A percentile compares a stretch with the other conserved stretches of the same genome.
phyloP scores from a whole-genome alignment of 139 green algal genomes.

The Coelastrella sp. region DNA sequence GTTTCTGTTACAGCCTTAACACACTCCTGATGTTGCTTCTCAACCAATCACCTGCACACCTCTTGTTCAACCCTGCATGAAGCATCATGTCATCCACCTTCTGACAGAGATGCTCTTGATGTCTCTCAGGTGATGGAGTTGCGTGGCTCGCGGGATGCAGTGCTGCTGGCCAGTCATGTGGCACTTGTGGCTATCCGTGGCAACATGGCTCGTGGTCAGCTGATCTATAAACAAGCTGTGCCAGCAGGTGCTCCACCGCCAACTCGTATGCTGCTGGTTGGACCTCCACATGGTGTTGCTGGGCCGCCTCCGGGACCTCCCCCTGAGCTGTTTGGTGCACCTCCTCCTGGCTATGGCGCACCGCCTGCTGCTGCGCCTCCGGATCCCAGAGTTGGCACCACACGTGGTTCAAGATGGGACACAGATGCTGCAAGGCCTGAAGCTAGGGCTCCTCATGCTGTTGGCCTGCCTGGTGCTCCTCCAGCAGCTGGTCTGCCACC shows the following conservation, averaged over 20 bases:
- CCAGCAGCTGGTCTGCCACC: neutral
- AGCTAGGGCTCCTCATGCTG: neutral
- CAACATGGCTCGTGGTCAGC: slow-evolving; percentile 44
- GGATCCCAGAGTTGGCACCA: neutral
- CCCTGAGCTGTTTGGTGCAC: slow-evolving; percentile 22
- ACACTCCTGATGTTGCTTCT: too few relatives aligned
- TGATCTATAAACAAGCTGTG: slow-evolving; percentile 29
- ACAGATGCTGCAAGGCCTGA: neutral
- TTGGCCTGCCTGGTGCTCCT: neutral
- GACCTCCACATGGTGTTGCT: neutral
- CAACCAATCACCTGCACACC: too few relatives aligned
- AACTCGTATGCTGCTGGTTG: neutral
- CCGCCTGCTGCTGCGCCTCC: neutral
- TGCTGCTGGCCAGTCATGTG: slow-evolving; percentile 32
- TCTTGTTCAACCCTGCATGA: too few relatives aligned
- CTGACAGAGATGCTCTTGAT: neutral
- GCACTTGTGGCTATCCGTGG: slow-evolving; percentile 43
- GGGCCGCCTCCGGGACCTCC: neutral
- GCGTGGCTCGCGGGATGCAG: slow-evolving; percentile 8
- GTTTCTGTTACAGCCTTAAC: too few relatives aligned
- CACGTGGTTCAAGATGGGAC: slow-evolving; percentile 16
- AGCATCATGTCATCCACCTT: too few relatives aligned
- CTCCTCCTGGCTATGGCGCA: neutral
- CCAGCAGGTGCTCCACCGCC: slow-evolving; percentile 26
- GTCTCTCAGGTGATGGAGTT: slow-evolving; percentile 31